Evolutionary conservation across 78 protist genomes (phyloP).

Genomic region (slime mould (Dictyostelium discoideum)): dicty_2.7 NC_007088.5:3053001-3053500

Average conservation of each 20-base stretch:
- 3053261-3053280: no score
- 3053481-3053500: slow-evolving; percentile 70
- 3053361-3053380: background rate
- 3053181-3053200: no score
- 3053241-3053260: no score
- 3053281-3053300: no score
- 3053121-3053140: slow-evolving; percentile 48
- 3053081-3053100: slow-evolving; percentile 24
- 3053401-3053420: slow-evolving; percentile 23
- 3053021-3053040: slow-evolving; percentile 23
- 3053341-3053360: background rate
- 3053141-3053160: no score
- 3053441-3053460: slow-evolving; percentile 48
- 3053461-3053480: slow-evolving; percentile 53
- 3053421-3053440: slow-evolving; percentile 69
- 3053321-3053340: background rate
- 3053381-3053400: no score
- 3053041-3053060: slow-evolving; percentile 33
- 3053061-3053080: slow-evolving; percentile 44
- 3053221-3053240: no score
- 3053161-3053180: no score
- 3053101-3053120: slow-evolving; percentile 27
- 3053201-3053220: no score
- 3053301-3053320: background rate
- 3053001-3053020: slow-evolving; percentile 66